Percentiles rank a stretch among this genome's conserved stretches.
These are phyloP conservation scores for Hypoxylon sp. DNA, from an alignment of 2,329 filamentous ascomycete genomes.

Conservation along the genomic window DNA sequence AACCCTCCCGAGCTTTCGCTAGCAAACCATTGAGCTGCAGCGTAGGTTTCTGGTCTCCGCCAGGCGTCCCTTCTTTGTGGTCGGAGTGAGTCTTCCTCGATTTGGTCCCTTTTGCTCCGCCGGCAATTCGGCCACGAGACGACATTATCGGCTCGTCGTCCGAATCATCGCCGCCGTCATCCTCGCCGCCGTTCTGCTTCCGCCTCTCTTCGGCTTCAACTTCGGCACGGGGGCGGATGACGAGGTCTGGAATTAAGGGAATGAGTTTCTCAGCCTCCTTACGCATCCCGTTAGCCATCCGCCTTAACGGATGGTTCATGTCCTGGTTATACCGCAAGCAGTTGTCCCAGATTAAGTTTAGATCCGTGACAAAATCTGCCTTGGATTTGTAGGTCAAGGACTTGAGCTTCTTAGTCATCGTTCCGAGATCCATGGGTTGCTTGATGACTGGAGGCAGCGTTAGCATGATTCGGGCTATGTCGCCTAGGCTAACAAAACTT, in stretches of 20 bases:
- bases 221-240: constrained; percentile 90
- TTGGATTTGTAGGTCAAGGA: constrained; percentile 85
- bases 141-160: constrained; percentile 99
- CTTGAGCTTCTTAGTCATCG: constrained; percentile 98
- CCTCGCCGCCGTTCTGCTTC: constrained; percentile 86
- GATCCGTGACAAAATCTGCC: constrained; percentile 91
- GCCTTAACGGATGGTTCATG: constrained; percentile 85
- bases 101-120: constrained; percentile 81
- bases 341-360: constrained; percentile 97
- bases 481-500: constrained; percentile 58
- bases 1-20: constrained; percentile 75
- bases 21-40: constrained; percentile 75
- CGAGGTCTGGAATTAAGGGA: constrained; percentile 92
- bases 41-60: constrained; percentile 78
- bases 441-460: constrained; percentile 79
- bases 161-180: constrained; percentile 88
- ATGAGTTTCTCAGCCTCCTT: constrained; percentile 98
- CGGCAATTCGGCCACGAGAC: constrained; percentile 90
- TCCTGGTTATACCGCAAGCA: constrained; percentile 96
- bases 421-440: constrained; percentile 96
- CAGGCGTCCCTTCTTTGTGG: constrained; percentile 83
- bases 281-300: constrained; percentile 95
- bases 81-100: constrained; percentile 80
- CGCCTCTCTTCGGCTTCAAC: constrained; percentile 90
- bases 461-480: constrained; percentile 14